Base-by-base conservation (phyloP, 1,139 yeast genomes). In the Candida tropicalis region DNA sequence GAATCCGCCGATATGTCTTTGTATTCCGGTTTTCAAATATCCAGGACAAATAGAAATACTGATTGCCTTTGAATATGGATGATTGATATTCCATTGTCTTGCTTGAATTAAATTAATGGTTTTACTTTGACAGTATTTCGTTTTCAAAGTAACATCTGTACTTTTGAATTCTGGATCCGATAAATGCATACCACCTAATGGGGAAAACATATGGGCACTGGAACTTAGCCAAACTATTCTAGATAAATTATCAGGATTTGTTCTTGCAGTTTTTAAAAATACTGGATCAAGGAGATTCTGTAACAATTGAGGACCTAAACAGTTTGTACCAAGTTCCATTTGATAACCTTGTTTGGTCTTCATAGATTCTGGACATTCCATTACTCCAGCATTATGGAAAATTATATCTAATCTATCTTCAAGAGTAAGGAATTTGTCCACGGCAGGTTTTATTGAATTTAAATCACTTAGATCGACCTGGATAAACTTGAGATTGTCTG, bases 341-440 rank as follows among this genome's bases (percentile, higher is more conserved):
- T 49, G 46, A 22, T 37, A 40, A 9, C 46, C 47, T 36, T 51
- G 54, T 6, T 18, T 35, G 2, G 55, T 42, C 10, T 27, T 41
- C 2, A 65, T 48, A n/a, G 65, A 65, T 11, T 55, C 54, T 7
- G 68, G 66, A 1, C 77, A 71, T 17, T 61, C 57, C 73, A 73
- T 75, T 13, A 77, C 66, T 31, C 84, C 58, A n/a, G 82, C 82
- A 58, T 78, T 77, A 51, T 76, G 75, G 37, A 77, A 65, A n/a
- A 75, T 65, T 10, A 73, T 62, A 49, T 75, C 76, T 26, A 77
- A 50, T 15, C 67, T 52, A 4, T 53, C 40, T 33, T 54, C 60
- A 8, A 18, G 15, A 7, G 12, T 7, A 41, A 61, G 49, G 42
- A 77, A 58, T 34, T 63, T 53, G 6, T 57, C 54, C 9, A 64